phyloP scores from a whole-genome alignment of 2,329 filamentous ascomycete genomes.

The Phialophora macrospora region DNA sequence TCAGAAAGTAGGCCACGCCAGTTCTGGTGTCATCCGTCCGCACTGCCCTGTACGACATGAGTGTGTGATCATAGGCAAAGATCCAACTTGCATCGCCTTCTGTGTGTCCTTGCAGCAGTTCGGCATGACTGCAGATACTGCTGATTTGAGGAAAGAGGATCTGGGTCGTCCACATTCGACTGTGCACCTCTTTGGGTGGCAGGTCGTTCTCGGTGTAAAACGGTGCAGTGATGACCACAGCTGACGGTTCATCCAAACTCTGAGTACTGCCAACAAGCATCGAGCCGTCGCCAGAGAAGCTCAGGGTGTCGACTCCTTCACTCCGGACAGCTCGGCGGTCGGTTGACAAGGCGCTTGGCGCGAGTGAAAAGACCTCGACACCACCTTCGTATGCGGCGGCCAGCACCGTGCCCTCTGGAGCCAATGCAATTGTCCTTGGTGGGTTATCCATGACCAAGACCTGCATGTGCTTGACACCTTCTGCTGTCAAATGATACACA shows the following conservation, averaged over 20 bases:
- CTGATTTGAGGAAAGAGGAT: constrained; percentile 84
- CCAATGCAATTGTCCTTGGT: constrained; percentile 77
- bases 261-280: constrained; percentile 77
- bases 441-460: constrained; percentile 78
- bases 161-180: constrained; percentile 81
- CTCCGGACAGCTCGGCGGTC: constrained; percentile 79
- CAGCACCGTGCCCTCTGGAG: constrained; percentile 78
- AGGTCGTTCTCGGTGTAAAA: constrained; percentile 68
- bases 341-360: constrained; percentile 64
- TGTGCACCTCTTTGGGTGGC: constrained; percentile 63
- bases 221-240: constrained; percentile 77
- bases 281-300: constrained; percentile 77
- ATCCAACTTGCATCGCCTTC: constrained; percentile 71
- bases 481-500: constrained; percentile 72
- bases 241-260: constrained; percentile 67
- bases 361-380: constrained; percentile 83
- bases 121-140: constrained; percentile 76
- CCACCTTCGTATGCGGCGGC: constrained; percentile 84
- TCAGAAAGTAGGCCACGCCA: constrained; percentile 79
- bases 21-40: constrained; percentile 75
- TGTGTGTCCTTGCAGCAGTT: constrained; percentile 61
- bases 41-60: constrained; percentile 78
- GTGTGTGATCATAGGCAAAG: constrained; percentile 76
- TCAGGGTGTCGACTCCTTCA: constrained; percentile 72
- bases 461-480: constrained; percentile 71